Percentiles rank a stretch among this genome's conserved stretches.
Conservation (phyloP, 2,329 filamentous ascomycete species). For the Xylariomycetidae sp. region DNA sequence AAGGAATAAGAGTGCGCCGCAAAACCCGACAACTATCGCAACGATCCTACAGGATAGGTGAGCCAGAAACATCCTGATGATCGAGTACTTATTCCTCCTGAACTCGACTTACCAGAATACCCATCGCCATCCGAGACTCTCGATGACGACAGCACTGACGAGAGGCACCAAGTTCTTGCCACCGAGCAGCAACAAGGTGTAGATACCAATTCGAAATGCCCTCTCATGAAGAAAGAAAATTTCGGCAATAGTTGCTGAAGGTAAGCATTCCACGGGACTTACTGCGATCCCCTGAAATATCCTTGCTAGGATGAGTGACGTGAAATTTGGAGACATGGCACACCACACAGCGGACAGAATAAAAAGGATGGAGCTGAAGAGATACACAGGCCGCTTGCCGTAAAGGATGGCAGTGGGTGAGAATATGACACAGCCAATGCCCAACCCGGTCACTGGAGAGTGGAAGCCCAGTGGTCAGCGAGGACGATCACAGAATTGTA, state of each 20-base stretch:
- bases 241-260: constrained; percentile 89
- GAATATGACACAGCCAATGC: constrained; percentile 75
- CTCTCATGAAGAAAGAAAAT: constrained; percentile 95
- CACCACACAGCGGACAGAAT: constrained; percentile 77
- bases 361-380: constrained; percentile 73
- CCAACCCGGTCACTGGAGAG: constrained; percentile 68
- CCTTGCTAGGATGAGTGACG: constrained; percentile 73
- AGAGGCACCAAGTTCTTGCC: constrained; percentile 89
- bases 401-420: constrained; percentile 88
- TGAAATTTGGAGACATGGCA: constrained; percentile 74
- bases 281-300: constrained; percentile 86
- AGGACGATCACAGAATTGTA: too few species aligned
- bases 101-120: constrained; percentile 73
- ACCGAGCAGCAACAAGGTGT: constrained; percentile 80
- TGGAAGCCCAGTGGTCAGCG: too few species aligned
- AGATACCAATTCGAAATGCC: constrained; percentile 84
- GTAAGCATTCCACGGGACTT: constrained; percentile 86
- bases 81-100: too few species aligned
- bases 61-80: too few species aligned
- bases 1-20: constrained; percentile 70
- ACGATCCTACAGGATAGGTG: constrained; percentile 59
- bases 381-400: constrained; percentile 87
- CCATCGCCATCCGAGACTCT: constrained; percentile 79
- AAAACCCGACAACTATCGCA: constrained; percentile 71
- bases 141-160: constrained; percentile 79